Percentiles rank a stretch among this genome's conserved stretches.
Conservation (phyloP, 805 yeast genomes). For the Lachancea nothofagi region DNA sequence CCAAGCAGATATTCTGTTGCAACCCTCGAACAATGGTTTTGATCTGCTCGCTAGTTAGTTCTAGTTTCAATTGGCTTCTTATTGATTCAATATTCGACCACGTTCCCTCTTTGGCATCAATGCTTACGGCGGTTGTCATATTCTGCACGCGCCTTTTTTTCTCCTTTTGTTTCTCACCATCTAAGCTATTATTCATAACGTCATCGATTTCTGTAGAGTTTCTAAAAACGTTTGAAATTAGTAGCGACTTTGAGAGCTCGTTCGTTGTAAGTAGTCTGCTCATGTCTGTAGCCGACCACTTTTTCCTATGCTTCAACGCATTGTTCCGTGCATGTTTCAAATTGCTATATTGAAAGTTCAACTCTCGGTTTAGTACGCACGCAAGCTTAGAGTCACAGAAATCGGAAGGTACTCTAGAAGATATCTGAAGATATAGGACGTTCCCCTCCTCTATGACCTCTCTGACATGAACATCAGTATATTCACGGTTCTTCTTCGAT, state of each 20-base stretch:
- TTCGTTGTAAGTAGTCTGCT: not conserved
- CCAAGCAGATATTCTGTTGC: not conserved
- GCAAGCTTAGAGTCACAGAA: not conserved
- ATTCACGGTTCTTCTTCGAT: too few relatives aligned
- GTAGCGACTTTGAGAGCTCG: not conserved
- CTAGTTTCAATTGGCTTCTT: not conserved
- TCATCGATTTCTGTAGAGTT: not conserved
- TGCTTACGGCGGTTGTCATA: not conserved
- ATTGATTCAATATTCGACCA: not conserved
- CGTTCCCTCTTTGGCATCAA: not conserved
- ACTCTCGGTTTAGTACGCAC: not conserved
- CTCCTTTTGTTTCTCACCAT: not conserved
- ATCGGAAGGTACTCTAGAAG: not conserved
- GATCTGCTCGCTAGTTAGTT: conserved; percentile 4
- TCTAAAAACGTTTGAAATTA: conserved; percentile 1
- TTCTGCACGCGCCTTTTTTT: conserved; percentile 3
- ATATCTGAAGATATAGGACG: not conserved
- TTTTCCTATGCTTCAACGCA: not conserved
- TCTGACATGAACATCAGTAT: too few relatives aligned
- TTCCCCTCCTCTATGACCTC: not conserved
- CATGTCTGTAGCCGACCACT: not conserved
- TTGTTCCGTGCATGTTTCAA: not conserved
- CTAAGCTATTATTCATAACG: not conserved
- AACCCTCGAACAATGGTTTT: not conserved
- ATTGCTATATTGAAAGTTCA: not conserved